Conservation (phyloP, 306 rosid species). For the Notholithocarpus densiflorus region DNA sequence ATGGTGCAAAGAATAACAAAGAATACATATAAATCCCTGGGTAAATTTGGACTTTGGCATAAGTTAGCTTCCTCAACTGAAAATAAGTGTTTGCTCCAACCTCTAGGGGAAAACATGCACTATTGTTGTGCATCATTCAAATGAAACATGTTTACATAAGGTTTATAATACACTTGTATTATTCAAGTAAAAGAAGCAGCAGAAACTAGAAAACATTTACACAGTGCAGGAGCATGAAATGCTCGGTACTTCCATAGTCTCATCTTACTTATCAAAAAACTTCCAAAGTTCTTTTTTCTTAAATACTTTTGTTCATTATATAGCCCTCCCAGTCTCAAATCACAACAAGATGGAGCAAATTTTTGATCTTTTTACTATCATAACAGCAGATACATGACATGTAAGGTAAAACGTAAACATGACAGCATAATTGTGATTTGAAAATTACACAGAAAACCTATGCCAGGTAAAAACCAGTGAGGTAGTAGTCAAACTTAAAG, state of each 20-base stretch:
- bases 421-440: not conserved
- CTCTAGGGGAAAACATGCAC: not conserved
- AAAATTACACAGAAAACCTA: not conserved
- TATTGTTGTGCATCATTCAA: not conserved
- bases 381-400: not conserved
- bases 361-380: not conserved
- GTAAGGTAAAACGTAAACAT: not conserved
- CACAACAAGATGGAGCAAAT: too few relatives aligned
- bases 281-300: too few relatives aligned
- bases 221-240: too few relatives aligned
- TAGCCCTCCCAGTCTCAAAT: too few relatives aligned
- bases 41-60: conserved; percentile 3
- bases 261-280: too few relatives aligned
- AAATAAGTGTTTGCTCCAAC: not conserved
- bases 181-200: too few relatives aligned
- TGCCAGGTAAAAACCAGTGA: not conserved
- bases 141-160: too few relatives aligned
- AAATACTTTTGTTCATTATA: too few relatives aligned
- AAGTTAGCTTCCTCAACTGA: not conserved
- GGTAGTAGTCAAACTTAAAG: not conserved
- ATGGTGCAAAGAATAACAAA: not conserved
- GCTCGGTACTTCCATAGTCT: too few relatives aligned
- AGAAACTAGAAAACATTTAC: too few relatives aligned
- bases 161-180: too few relatives aligned
- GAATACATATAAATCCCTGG: not conserved